Evolutionary conservation across 2,329 filamentous ascomycete genomes (phyloP), one percentile per base, ranked within the genome.

Genomic region (Penicillium sp.): DNA sequence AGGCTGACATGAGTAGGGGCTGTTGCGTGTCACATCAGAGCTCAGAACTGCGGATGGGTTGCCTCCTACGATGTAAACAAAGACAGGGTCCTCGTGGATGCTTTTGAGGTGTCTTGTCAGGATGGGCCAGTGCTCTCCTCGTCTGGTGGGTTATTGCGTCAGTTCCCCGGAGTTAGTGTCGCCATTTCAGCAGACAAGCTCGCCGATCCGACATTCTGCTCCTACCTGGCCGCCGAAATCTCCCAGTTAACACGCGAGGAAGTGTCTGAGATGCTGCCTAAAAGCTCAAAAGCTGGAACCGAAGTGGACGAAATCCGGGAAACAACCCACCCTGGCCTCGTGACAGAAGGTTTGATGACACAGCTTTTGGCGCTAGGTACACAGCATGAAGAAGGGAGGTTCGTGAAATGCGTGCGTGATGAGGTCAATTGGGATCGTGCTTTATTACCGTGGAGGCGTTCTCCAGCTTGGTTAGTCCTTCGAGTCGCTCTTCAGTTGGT

Each of bases 391-490:
- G 56, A 58, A 0, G 7, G 39, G 0, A 60, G 63, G 0, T 67
- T 81, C 22, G 64, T 55, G 37, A 82, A 82, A 53, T 65, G 74
- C 38, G 76, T 74, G 0, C 71, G 75, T 2, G 77, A 81, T 37
- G 77, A 81, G 6, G 69, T 79, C 2, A 53, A 76, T n/a, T 33
- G 19, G 21, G 6, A 15, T 6, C 26, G 15, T n/a, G 22, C 37
- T 12, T 26, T 40, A 22, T n/a, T 33, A 17, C 32, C 32, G n/a
- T 33, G 32, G 32, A 33, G 32, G n/a, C 32, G 32, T 7, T 33
- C 32, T 33, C 32, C 32, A 17, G n/a, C 32, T 33, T 33, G 32
- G 32, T 8, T 33, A 4, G 32, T 8, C 32, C 15, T 33, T 17
- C n/a, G 32, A 33, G 32, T 33, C 32, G 32, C 32, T 33, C 32